Percentiles rank a stretch among this genome's conserved stretches.
These are phyloP conservation scores for Alnus glutinosa DNA, from an alignment of 306 rosid species.

Conservation along the genomic window DNA sequence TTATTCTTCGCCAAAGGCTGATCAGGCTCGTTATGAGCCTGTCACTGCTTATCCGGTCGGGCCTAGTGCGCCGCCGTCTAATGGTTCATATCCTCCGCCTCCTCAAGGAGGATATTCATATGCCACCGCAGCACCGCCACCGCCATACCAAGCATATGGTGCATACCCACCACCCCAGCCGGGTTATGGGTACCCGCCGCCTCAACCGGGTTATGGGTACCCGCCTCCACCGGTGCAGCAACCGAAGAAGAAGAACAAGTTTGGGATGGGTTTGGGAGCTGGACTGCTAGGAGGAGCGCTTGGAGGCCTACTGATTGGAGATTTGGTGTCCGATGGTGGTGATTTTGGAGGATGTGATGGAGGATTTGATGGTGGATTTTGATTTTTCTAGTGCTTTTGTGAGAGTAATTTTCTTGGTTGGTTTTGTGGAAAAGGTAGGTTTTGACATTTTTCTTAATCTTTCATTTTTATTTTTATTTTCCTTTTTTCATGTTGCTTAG, in stretches of 20 bases:
- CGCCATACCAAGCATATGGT: background rate
- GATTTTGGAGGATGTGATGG: conserved; percentile 38
- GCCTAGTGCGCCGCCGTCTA: conserved; percentile 27
- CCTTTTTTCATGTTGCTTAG: background rate
- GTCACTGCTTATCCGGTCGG: conserved; percentile 34
- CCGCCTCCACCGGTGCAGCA: conserved; percentile 37
- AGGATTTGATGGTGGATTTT: conserved; percentile 44
- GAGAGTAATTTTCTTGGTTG: background rate
- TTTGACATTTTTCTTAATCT: background rate
- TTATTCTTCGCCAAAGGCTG: background rate
- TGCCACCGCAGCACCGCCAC: conserved; percentile 22
- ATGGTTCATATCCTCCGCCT: conserved; percentile 6
- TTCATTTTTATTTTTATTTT: background rate
- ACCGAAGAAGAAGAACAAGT: conserved; percentile 44
- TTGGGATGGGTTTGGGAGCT: conserved; percentile 78
- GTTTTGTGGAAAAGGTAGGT: background rate
- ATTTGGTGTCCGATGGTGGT: conserved; percentile 57
- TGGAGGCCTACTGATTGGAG: conserved; percentile 82
- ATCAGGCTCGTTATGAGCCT: conserved; percentile 1
- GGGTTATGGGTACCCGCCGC: conserved; percentile 30
- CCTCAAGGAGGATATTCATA: conserved; percentile 24
- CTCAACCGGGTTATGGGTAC: conserved; percentile 17
- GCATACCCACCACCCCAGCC: background rate
- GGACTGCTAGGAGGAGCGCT: conserved; percentile 77
- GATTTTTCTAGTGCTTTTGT: conserved; percentile 18